Base-by-base conservation (phyloP, 2,329 filamentous ascomycete genomes). In the Cordyceps cicadae region DNA sequence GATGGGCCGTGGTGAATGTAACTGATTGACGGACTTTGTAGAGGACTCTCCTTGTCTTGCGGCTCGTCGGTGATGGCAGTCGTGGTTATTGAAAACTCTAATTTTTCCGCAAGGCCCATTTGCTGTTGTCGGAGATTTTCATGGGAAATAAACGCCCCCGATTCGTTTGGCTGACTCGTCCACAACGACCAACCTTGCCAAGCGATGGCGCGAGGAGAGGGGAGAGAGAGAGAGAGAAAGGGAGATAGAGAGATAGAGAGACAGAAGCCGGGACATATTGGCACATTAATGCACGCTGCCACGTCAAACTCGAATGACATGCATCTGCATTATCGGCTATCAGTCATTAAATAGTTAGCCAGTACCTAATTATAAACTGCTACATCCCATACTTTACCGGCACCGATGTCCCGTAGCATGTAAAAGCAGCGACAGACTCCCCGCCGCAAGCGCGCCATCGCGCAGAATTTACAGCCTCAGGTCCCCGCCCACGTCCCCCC, bases 361-460 rank as follows among this genome's bases (percentile, higher is more conserved):
- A 41, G 37, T 39, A 29, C 26, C 26, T 29, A 29, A 29, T 29
- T 29, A 29, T 29, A 29, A 29, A 29, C 26, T 6, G 26, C 26
- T 29, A 29, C 29, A 29, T 29, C 2, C 2, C 24, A 24, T 24
- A 24, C 4, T 24, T 4, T 24, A 29, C 6, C 5, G 29, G 7
- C 29, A 29, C 12, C 45, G 17, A 19, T 21, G 21, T 19, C n/a
- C 6, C 11, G 11, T 46, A 4, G n/a, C n/a, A n/a, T n/a, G 4
- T 24, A 53, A 59, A 59, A 59, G 56, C 56, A 46, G 56, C 56
- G 39, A 26, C 37, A 14, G 37, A 21, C 46, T 59, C 34, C 34
- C 55, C 55, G 55, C 55, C 43, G n/a, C 46, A 53, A 34, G 49
- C 46, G 39, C 48, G 53, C 49, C 5, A 14, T 37, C 24, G 24